phyloP scores from a whole-genome alignment of 2,329 filamentous ascomycete genomes.

The Trichoderma semiorbis region DNA sequence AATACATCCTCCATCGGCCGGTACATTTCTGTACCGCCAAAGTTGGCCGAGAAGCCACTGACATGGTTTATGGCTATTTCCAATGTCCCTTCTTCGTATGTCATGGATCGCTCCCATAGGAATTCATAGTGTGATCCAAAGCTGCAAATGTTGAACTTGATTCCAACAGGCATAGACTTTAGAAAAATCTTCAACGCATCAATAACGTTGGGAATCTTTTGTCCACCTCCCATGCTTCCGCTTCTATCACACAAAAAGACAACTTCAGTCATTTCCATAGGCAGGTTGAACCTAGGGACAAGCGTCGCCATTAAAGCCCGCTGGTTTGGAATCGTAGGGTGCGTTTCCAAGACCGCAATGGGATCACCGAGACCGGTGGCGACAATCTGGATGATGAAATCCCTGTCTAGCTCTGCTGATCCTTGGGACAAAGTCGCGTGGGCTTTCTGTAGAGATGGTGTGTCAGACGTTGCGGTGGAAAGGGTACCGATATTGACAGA shows the following conservation, averaged over 20 bases:
- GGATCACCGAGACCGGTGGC: slow-evolving; percentile 59
- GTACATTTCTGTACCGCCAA: slow-evolving; percentile 54
- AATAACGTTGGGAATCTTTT: slow-evolving; percentile 51
- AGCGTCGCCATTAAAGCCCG: slow-evolving; percentile 68
- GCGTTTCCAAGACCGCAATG: slow-evolving; percentile 62
- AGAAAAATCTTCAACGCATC: slow-evolving; percentile 60
- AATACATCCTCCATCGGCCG: slow-evolving; percentile 44
- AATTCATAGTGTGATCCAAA: slow-evolving; percentile 52
- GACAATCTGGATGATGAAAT: slow-evolving; percentile 65
- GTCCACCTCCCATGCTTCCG: slow-evolving; percentile 54
- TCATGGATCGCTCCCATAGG: slow-evolving; percentile 46
- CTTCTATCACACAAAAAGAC: slow-evolving; percentile 72
- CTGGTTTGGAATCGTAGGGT: slow-evolving; percentile 58
- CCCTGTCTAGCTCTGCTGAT: slow-evolving; percentile 53
- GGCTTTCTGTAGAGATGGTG: slow-evolving; percentile 55
- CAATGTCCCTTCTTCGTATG: slow-evolving; percentile 44
- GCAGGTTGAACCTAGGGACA: slow-evolving; percentile 66
- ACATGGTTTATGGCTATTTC: slow-evolving; percentile 43
- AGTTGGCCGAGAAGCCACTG: slow-evolving; percentile 41
- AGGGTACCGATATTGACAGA: slow-evolving; percentile 60
- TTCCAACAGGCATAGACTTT: slow-evolving; percentile 60
- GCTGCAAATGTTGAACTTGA: slow-evolving; percentile 68
- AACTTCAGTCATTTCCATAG: slow-evolving; percentile 55
- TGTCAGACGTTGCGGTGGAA: slow-evolving; percentile 36
- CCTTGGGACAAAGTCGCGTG: slow-evolving; percentile 58